These are phyloP conservation scores for Gamarada debralockiae DNA, from an alignment of 495 filamentous ascomycete species.

Conservation along the genomic window DNA sequence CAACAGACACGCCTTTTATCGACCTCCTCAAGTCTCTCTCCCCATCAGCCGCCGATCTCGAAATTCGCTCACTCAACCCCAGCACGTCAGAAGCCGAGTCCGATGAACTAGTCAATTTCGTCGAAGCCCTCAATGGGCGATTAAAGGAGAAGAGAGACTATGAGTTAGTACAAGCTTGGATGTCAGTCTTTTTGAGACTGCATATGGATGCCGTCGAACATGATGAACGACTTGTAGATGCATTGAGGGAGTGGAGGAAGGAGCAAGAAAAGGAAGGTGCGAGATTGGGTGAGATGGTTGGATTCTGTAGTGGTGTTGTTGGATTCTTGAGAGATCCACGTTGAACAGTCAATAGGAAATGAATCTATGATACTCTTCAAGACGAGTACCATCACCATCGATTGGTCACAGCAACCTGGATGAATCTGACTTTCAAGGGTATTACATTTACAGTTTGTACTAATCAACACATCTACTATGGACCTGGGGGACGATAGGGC, in stretches of 20 bases:
- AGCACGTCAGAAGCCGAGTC: slow-evolving; percentile 34
- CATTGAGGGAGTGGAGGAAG: slow-evolving; percentile 59
- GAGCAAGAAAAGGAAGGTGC: slow-evolving; percentile 64
- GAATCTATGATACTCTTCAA: too few species aligned
- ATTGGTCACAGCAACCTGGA: too few species aligned
- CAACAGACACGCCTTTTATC: slow-evolving; percentile 57
- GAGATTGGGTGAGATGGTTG: slow-evolving; percentile 71
- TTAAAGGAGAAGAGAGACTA: slow-evolving; percentile 71
- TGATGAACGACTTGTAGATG: slow-evolving; percentile 38
- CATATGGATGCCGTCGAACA: slow-evolving; percentile 58
- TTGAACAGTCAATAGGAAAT: too few species aligned
- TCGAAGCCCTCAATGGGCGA: slow-evolving; percentile 66
- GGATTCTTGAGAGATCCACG: slow-evolving; percentile 71
- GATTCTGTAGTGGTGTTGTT: slow-evolving; percentile 85
- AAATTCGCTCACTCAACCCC: slow-evolving; percentile 73
- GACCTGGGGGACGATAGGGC: too few species aligned
- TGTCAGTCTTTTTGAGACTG: slow-evolving; percentile 81
- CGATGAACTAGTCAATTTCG: slow-evolving; percentile 63
- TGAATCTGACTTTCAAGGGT: too few species aligned
- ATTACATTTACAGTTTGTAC: too few species aligned
- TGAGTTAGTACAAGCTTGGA: slow-evolving; percentile 93
- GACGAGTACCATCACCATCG: too few species aligned
- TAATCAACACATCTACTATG: too few species aligned
- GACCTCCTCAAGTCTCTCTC: slow-evolving; percentile 72
- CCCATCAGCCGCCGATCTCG: slow-evolving; percentile 80